phyloP scores from a whole-genome alignment of 2,329 filamentous ascomycete genomes.

The Cercospora sp. region DNA sequence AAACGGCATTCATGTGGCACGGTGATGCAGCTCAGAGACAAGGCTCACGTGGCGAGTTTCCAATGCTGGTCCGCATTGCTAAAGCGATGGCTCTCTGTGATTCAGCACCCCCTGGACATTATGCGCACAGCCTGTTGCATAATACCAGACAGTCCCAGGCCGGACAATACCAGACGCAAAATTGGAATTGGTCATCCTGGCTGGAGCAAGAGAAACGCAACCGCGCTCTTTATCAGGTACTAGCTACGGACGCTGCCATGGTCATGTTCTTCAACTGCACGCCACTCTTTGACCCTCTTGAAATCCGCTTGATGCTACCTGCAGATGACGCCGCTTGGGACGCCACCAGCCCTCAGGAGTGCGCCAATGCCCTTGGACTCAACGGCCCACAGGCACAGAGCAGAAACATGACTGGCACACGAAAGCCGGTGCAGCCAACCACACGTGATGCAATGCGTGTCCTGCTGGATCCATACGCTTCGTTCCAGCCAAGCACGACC shows the following conservation, averaged over 20 bases:
- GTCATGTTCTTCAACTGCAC: conserved; percentile 71
- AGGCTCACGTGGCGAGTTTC: conserved; percentile 61
- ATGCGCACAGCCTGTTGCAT: conserved; percentile 61
- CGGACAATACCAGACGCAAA: conserved; percentile 50
- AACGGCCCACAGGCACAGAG: conserved; percentile 58
- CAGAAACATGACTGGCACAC: conserved; percentile 64
- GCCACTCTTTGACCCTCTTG: conserved; percentile 63
- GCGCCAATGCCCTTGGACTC: conserved; percentile 65
- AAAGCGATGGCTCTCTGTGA: conserved; percentile 59
- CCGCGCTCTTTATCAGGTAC: conserved; percentile 65
- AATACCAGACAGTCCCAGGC: conserved; percentile 53
- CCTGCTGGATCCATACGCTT: conserved; percentile 59
- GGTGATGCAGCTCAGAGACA: conserved; percentile 67
- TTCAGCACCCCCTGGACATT: conserved; percentile 51
- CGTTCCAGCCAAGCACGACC: conserved; percentile 65
- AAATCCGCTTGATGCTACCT: conserved; percentile 68
- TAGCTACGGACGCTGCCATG: conserved; percentile 64
- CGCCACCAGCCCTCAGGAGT: conserved; percentile 59
- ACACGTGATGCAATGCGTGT: conserved; percentile 63
- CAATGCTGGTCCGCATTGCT: conserved; percentile 58
- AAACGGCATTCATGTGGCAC: conserved; percentile 68
- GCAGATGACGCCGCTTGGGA: conserved; percentile 75
- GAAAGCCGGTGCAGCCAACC: conserved; percentile 64
- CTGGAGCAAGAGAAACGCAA: conserved; percentile 70
- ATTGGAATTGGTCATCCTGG: conserved; percentile 68